Conservation (phyloP, 2,329 filamentous ascomycete genomes). For the Didymella glomerata region DNA sequence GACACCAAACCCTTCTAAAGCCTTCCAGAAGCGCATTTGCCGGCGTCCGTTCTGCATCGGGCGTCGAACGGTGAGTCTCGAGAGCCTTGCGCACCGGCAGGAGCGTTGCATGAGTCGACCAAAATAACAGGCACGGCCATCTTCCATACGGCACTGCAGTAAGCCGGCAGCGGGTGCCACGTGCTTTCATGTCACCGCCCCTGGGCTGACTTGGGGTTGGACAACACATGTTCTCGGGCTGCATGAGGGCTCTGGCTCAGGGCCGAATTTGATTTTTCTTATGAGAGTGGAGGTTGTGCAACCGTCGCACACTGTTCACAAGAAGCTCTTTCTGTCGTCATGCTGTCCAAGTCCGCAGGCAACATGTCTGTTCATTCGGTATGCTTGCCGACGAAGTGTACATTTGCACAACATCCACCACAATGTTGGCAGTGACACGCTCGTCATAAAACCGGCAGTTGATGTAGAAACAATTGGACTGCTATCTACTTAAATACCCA, state of each 20-base stretch:
- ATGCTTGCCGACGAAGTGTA: constrained; percentile 7
- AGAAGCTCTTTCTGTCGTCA: constrained; percentile 8
- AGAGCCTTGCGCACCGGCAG: constrained; percentile 11
- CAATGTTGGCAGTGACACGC: not conserved
- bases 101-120: constrained; percentile 9
- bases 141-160: constrained; percentile 3
- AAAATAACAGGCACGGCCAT: constrained; percentile 20
- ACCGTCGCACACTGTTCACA: constrained; percentile 14
- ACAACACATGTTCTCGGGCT: constrained; percentile 8
- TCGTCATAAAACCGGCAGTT: not conserved
- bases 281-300: constrained; percentile 10
- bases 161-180: constrained; percentile 14
- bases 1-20: constrained; percentile 13
- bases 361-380: constrained; percentile 3
- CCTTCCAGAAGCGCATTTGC: constrained; percentile 20
- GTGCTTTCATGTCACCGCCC: constrained; percentile 19
- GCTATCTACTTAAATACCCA: constrained; percentile 18
- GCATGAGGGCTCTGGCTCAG: constrained; percentile 12
- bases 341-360: not conserved
- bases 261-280: constrained; percentile 5
- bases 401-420: constrained; percentile 1
- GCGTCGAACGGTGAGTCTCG: not conserved
- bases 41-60: constrained; percentile 7
- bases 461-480: constrained; percentile 10
- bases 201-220: constrained; percentile 6